Percentiles rank a stretch among this genome's conserved stretches.
Evolutionary conservation across 202 grass and related monocot genomes (phyloP).

Genomic region (Sporobolus alterniflorus): DNA sequence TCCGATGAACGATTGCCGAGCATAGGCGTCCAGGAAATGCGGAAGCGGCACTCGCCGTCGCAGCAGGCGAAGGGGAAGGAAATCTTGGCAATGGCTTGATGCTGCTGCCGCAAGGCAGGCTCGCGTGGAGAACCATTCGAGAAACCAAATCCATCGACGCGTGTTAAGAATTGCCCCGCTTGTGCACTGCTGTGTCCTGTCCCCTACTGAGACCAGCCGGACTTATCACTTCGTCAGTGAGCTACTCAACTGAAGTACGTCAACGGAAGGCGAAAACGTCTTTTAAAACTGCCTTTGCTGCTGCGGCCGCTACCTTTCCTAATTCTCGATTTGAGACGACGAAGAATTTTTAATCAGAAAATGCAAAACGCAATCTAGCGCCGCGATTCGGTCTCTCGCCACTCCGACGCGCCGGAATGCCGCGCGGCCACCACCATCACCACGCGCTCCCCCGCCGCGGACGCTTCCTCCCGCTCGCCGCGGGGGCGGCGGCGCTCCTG

Average conservation of each 20-base stretch:
- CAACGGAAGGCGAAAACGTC: neutral
- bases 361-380: neutral
- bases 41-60: neutral
- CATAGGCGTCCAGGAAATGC: slow-evolving; percentile 24
- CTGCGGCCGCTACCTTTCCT: neutral
- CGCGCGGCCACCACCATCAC: slow-evolving; percentile 29
- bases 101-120: neutral
- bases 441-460: slow-evolving; percentile 12
- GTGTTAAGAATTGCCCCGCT: neutral
- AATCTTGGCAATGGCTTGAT: neutral
- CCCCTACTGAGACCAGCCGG: neutral
- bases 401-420: slow-evolving; percentile 34
- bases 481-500: slow-evolving; percentile 32
- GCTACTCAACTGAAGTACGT: neutral
- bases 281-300: neutral
- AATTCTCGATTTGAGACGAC: neutral
- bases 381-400: neutral
- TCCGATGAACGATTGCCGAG: slow-evolving; percentile 46
- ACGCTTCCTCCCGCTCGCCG: slow-evolving; percentile 36
- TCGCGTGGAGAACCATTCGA: slow-evolving; percentile 6
- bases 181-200: neutral
- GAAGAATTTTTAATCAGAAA: neutral
- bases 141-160: slow-evolving; percentile 52
- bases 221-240: slow-evolving; percentile 11
- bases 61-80: neutral